Conservation (phyloP, 2,329 filamentous ascomycete species). For the Decorospora gaudefroyi region DNA sequence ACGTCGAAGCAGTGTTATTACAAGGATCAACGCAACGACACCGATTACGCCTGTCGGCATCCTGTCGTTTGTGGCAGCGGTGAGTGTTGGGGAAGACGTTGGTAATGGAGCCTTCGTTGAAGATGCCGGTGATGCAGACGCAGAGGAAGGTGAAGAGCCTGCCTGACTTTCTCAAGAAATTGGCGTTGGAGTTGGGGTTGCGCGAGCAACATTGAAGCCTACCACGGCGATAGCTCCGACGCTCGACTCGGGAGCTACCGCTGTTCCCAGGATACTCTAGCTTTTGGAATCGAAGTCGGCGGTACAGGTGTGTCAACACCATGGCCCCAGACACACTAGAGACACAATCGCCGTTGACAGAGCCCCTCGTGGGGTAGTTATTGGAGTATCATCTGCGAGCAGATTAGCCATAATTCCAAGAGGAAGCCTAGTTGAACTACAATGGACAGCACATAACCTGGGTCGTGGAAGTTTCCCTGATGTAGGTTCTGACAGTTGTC, state of each 20-base stretch:
- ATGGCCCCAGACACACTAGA: background rate
- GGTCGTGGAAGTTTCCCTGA: background rate
- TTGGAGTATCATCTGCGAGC: background rate
- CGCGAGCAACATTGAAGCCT: background rate
- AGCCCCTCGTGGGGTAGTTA: background rate
- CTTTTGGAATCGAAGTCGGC: background rate
- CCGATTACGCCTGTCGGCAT: background rate
- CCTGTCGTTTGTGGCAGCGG: background rate
- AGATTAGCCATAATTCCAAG: background rate
- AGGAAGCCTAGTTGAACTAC: background rate
- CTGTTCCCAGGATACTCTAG: background rate
- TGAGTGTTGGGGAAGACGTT: background rate
- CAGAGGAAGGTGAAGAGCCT: background rate
- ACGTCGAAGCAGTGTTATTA: background rate
- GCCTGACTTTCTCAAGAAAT: background rate
- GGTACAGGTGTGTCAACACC: background rate
- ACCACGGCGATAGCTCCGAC: conserved; percentile 1
- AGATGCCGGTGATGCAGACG: background rate
- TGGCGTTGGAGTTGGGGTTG: background rate
- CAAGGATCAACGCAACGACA: background rate
- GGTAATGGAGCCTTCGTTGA: background rate
- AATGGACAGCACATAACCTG: background rate
- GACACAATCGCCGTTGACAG: background rate
- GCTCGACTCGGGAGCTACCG: background rate
- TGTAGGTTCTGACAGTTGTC: background rate